phyloP scores from a whole-genome alignment of 306 rosid species.

The Benincasa hispida region DNA sequence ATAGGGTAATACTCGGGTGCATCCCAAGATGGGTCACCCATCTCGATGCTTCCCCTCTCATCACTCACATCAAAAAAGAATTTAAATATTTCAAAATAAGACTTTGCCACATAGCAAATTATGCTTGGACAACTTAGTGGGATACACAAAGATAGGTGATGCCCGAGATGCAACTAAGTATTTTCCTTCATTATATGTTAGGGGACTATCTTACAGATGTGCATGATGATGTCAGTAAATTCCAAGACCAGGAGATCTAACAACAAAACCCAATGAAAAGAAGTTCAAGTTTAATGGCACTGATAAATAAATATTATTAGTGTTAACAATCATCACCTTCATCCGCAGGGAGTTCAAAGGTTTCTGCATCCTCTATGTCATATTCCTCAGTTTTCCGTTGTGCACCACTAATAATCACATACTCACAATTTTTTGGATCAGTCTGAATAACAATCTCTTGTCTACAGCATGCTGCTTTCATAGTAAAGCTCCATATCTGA shows the following conservation, averaged over 20 bases:
- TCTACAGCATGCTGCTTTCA: conserved; percentile 85
- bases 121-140: no score
- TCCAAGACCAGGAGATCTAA: neutral
- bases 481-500: conserved; percentile 92
- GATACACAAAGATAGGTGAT: no score
- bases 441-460: conserved; percentile 86
- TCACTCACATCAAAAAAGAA: no score
- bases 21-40: no score
- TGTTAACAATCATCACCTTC: conserved; percentile 48
- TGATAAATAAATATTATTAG: neutral
- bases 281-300: neutral
- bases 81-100: no score
- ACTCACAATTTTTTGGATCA: conserved; percentile 78
- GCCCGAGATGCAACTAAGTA: no score
- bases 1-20: no score
- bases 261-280: neutral
- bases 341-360: conserved; percentile 69
- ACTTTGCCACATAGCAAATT: no score
- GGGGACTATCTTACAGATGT: neutral
- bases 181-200: neutral
- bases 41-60: no score
- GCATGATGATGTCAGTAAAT: neutral
- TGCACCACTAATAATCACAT: conserved; percentile 74
- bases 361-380: conserved; percentile 84
- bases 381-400: conserved; percentile 56